These are phyloP conservation scores for Crithidia acanthocephali DNA, from an alignment of 208 protist species.

Conservation along the genomic window DNA sequence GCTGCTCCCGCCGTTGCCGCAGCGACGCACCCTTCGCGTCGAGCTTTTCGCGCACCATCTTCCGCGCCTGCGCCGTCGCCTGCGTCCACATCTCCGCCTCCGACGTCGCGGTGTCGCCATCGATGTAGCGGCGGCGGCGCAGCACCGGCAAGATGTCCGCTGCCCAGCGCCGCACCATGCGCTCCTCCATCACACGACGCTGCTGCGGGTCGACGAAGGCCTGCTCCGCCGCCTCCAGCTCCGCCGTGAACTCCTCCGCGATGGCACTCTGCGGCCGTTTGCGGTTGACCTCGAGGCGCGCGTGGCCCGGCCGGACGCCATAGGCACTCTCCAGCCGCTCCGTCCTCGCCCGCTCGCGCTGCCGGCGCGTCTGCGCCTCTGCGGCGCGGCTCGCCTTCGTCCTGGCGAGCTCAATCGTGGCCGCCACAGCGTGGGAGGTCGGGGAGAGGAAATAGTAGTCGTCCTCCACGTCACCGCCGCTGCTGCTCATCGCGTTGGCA, in stretches of 20 bases:
- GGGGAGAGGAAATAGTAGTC: slow-evolving; percentile 67
- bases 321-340: slow-evolving; percentile 26
- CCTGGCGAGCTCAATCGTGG: slow-evolving; percentile 25
- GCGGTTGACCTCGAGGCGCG: not conserved
- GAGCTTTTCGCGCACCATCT: slow-evolving; percentile 58
- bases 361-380: slow-evolving; percentile 23
- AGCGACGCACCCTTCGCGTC: slow-evolving; percentile 37
- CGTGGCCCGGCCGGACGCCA: not conserved
- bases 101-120: slow-evolving; percentile 31
- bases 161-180: slow-evolving; percentile 55
- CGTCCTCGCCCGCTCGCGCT: slow-evolving; percentile 12
- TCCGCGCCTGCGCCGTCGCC: slow-evolving; percentile 55
- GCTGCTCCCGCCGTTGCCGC: slow-evolving; percentile 44
- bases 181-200: slow-evolving; percentile 49
- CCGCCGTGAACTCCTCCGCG: slow-evolving; percentile 14
- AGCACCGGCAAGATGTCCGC: slow-evolving; percentile 66
- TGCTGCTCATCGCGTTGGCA: not conserved
- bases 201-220: slow-evolving; percentile 29
- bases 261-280: slow-evolving; percentile 16
- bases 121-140: slow-evolving; percentile 54
- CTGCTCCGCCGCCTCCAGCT: slow-evolving; percentile 22
- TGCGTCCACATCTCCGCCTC: slow-evolving; percentile 53
- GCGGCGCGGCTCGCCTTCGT: slow-evolving; percentile 15
- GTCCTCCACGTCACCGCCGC: slow-evolving; percentile 12
- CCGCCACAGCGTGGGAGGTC: slow-evolving; percentile 39